phyloP scores from a whole-genome alignment of 768 basidiomycete species.

The Suillus discolor region DNA sequence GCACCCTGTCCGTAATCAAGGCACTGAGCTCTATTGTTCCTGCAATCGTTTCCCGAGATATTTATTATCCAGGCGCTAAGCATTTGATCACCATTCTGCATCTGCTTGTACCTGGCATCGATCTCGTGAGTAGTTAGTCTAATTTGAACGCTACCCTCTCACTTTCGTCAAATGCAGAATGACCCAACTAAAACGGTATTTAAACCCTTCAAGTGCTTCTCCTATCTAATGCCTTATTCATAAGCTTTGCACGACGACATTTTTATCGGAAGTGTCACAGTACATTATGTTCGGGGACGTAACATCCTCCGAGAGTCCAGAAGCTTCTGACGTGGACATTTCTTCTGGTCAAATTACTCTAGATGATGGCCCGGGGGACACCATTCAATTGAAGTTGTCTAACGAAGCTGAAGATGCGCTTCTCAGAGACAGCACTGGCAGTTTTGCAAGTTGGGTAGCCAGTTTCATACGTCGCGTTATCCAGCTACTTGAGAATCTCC shows the following conservation, averaged over 20 bases:
- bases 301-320: conserved; percentile 38
- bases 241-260: conserved; percentile 73
- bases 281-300: conserved; percentile 75
- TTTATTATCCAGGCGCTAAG: conserved; percentile 83
- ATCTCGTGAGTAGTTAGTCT: conserved; percentile 55
- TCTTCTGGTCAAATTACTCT: conserved; percentile 4
- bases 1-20: conserved; percentile 85
- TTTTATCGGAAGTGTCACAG: conserved; percentile 74
- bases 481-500: conserved; percentile 80
- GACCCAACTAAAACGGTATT: conserved; percentile 76
- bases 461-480: conserved; percentile 80
- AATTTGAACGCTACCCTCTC: neutral
- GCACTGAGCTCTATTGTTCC: conserved; percentile 81
- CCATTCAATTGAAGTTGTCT: conserved; percentile 36
- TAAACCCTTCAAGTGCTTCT: conserved; percentile 1
- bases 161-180: conserved; percentile 46
- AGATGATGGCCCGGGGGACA: neutral
- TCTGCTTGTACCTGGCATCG: conserved; percentile 83
- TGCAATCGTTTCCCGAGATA: conserved; percentile 74
- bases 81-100: conserved; percentile 80
- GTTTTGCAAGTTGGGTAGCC: conserved; percentile 83
- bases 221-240: conserved; percentile 15
- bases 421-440: conserved; percentile 69
- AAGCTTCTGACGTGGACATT: neutral
- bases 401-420: conserved; percentile 72